Evolutionary conservation across 176 grass and related monocot species (phyloP).

Genomic region (Melocanna baccifera): DNA sequence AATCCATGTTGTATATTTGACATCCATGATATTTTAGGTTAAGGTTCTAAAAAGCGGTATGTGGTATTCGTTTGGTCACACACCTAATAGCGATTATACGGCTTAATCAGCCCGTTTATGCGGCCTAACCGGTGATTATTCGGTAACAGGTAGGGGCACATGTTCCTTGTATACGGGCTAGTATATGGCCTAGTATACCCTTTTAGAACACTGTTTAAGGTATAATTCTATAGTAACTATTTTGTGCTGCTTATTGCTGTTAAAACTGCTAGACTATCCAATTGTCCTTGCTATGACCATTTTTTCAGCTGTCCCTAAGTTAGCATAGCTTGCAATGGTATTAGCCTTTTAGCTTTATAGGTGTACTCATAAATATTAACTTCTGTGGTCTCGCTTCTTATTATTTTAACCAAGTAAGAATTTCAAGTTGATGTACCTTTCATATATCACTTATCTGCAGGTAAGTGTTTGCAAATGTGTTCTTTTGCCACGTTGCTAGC

Average conservation of each 20-base stretch:
- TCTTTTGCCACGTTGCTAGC: background rate
- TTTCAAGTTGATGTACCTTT: background rate
- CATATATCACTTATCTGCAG: background rate
- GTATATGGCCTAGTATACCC: too few species aligned
- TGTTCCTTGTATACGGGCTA: too few species aligned
- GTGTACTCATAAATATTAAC: background rate
- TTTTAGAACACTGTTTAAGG: too few species aligned
- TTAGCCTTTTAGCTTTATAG: conserved; percentile 10
- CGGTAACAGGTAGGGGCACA: too few species aligned
- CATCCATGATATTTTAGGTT: conserved; percentile 2
- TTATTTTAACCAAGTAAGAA: background rate
- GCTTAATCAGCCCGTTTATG: too few species aligned
- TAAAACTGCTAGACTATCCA: background rate
- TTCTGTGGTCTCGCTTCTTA: background rate
- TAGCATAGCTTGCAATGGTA: background rate
- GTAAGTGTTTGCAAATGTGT: conserved; percentile 5
- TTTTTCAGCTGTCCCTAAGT: conserved; percentile 15
- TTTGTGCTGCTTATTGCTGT: conserved; percentile 11
- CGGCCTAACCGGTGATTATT: too few species aligned
- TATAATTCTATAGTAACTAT: background rate
- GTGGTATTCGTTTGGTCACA: too few species aligned
- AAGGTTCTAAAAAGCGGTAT: too few species aligned
- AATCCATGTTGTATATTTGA: background rate
- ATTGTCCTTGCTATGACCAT: background rate
- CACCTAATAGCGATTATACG: too few species aligned